Evolutionary conservation across 2,329 filamentous ascomycete species (phyloP).

Genomic region (Nigrospora osmanthi): DNA sequence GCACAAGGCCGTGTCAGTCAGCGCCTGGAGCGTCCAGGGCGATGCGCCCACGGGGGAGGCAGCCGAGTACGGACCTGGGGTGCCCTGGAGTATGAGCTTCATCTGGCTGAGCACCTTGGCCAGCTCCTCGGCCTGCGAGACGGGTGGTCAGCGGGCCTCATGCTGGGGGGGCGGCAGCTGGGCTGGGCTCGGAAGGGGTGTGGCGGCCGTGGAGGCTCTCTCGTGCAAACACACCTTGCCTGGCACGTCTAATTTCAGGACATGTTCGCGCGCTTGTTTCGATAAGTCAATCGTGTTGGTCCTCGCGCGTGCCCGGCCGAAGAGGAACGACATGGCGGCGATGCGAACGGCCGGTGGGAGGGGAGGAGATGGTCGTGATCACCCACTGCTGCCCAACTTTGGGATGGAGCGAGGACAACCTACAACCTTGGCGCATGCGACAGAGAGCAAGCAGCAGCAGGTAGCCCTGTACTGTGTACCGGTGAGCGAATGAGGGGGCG

Average conservation of each 20-base stretch:
- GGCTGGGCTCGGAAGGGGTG: background rate
- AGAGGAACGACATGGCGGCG: conserved; percentile 45
- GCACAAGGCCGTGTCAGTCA: conserved; percentile 6
- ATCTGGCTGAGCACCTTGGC: conserved; percentile 81
- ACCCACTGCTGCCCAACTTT: background rate
- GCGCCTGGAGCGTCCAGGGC: background rate
- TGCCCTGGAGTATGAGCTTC: conserved; percentile 89
- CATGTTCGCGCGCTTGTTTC: conserved; percentile 47
- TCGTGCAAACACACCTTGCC: conserved; percentile 32
- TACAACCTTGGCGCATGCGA: too few relatives aligned
- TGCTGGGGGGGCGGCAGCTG: background rate
- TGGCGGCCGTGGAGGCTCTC: conserved; percentile 3
- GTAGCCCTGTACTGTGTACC: too few relatives aligned
- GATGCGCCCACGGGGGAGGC: background rate
- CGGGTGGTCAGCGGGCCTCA: conserved; percentile 14
- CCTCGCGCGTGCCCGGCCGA: conserved; percentile 43
- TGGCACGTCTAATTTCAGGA: conserved; percentile 42
- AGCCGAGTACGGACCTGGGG: conserved; percentile 56
- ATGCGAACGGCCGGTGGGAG: background rate
- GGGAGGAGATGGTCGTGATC: background rate
- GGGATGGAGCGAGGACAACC: background rate
- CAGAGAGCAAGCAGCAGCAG: too few relatives aligned
- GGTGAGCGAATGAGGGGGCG: background rate
- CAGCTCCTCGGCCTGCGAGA: conserved; percentile 70
- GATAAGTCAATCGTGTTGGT: conserved; percentile 44